These are phyloP conservation scores for Miscanthus lutarioriparius DNA, from an alignment of 176 grass and related monocot species.

Conservation along the genomic window DNA sequence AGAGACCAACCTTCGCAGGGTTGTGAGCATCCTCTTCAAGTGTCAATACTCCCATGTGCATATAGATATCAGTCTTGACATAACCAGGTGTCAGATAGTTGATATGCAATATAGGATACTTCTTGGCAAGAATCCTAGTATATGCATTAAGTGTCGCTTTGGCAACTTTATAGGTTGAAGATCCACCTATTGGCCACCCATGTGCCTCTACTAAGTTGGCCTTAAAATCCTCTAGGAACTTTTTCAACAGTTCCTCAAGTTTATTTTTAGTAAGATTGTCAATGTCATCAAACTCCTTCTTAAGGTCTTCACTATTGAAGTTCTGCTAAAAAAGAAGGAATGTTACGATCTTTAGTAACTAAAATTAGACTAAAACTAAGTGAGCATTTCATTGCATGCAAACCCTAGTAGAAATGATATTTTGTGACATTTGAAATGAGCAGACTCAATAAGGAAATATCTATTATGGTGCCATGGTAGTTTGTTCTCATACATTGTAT, in stretches of 20 bases:
- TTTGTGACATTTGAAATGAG: background rate
- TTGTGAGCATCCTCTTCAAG: no score
- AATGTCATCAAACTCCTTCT: constrained; percentile 41
- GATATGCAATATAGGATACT: constrained; percentile 31
- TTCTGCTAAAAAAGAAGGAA: no score
- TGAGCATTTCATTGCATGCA: no score
- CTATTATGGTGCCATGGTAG: constrained; percentile 42
- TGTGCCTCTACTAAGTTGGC: constrained; percentile 40
- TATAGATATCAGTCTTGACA: no score
- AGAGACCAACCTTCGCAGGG: no score
- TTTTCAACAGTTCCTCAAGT: constrained; percentile 44
- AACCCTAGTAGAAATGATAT: no score
- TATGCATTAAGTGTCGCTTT: constrained; percentile 60
- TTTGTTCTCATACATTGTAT: constrained; percentile 60
- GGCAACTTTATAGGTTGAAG: constrained; percentile 58
- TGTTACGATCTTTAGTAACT: no score
- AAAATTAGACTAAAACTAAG: no score
- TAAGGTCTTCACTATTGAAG: no score
- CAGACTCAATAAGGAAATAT: background rate
- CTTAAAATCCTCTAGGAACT: constrained; percentile 68
- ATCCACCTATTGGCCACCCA: constrained; percentile 41
- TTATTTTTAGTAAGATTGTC: constrained; percentile 50
- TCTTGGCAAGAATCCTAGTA: constrained; percentile 68
- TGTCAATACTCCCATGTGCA: no score
- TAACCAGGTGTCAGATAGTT: constrained; percentile 1